Percentiles rank a stretch among this genome's conserved stretches.
phyloP scores from a whole-genome alignment of 768 basidiomycete genomes.

The Russula griseocarnosa region DNA sequence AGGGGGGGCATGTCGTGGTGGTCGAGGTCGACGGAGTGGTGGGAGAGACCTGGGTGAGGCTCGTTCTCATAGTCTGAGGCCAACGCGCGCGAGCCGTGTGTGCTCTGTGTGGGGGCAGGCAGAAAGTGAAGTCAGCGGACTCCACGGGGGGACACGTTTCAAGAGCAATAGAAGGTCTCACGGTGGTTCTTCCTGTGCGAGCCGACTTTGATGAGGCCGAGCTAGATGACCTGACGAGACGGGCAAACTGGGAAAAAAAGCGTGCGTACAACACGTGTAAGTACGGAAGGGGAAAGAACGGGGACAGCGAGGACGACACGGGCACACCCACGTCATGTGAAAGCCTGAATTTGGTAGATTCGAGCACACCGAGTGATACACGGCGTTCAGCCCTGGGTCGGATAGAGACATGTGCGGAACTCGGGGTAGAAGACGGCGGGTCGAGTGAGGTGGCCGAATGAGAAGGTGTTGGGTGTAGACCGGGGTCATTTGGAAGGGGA shows the following conservation, averaged over 20 bases:
- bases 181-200: slow-evolving; percentile 24
- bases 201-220: slow-evolving; percentile 25
- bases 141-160: slow-evolving; percentile 16
- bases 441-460: slow-evolving; percentile 29
- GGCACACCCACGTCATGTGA: slow-evolving; percentile 36
- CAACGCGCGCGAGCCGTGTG: slow-evolving; percentile 29
- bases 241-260: slow-evolving; percentile 28
- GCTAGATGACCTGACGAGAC: slow-evolving; percentile 28
- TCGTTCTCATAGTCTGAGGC: slow-evolving; percentile 29
- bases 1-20: slow-evolving; percentile 26
- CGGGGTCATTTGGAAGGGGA: not conserved
- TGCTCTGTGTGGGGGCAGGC: slow-evolving; percentile 26
- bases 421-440: slow-evolving; percentile 29
- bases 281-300: slow-evolving; percentile 30
- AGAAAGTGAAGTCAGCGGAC: slow-evolving; percentile 9
- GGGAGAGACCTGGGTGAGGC: slow-evolving; percentile 15
- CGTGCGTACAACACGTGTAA: slow-evolving; percentile 37
- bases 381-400: slow-evolving; percentile 29
- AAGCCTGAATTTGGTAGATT: slow-evolving; percentile 36
- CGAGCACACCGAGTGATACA: slow-evolving; percentile 35
- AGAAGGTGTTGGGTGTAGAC: not conserved
- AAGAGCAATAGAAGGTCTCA: slow-evolving; percentile 17
- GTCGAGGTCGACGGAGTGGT: slow-evolving; percentile 26
- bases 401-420: slow-evolving; percentile 2
- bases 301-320: slow-evolving; percentile 29